These are phyloP conservation scores for Yamadazyma diddensiae DNA, from an alignment of 1,139 yeast genomes.

Conservation along the genomic window DNA sequence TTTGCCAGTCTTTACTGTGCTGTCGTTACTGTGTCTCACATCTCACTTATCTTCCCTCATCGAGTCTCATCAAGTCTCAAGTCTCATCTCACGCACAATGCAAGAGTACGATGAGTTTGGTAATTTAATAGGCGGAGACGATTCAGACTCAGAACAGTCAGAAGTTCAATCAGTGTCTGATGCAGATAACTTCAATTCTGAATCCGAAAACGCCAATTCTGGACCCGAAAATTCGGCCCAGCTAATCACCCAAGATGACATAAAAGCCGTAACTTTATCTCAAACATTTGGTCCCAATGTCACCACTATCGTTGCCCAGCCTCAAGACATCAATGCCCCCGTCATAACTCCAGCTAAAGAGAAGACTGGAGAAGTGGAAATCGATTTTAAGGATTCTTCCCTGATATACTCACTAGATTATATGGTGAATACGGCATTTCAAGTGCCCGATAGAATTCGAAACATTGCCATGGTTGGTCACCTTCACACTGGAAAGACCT, in stretches of 20 bases:
- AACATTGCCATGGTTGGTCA: constrained; percentile 84
- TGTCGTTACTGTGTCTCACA: neutral
- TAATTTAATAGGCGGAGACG: constrained; percentile 69
- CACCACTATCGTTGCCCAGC: constrained; percentile 47
- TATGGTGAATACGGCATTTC: constrained; percentile 44
- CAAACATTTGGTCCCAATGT: constrained; percentile 31
- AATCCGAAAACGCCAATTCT: neutral
- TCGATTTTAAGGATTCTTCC: too few relatives aligned
- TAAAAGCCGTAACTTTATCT: constrained; percentile 10
- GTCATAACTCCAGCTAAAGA: constrained; percentile 55
- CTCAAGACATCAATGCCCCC: constrained; percentile 45
- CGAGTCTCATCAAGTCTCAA: neutral
- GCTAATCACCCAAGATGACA: too few relatives aligned
- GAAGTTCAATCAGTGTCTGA: constrained; percentile 13
- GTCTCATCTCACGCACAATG: constrained; percentile 8
- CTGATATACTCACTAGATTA: constrained; percentile 72
- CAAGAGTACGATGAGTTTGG: constrained; percentile 77
- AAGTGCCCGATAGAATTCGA: constrained; percentile 63
- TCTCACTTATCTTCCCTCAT: neutral
- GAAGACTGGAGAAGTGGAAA: constrained; percentile 47
- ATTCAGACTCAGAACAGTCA: constrained; percentile 18
- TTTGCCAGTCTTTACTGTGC: too few relatives aligned
- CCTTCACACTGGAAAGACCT: constrained; percentile 84
- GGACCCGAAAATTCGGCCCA: too few relatives aligned
- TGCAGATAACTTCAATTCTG: too few relatives aligned